Conservation (phyloP, 352 stramenopile species). For the Globisporangium echinulatum region DNA sequence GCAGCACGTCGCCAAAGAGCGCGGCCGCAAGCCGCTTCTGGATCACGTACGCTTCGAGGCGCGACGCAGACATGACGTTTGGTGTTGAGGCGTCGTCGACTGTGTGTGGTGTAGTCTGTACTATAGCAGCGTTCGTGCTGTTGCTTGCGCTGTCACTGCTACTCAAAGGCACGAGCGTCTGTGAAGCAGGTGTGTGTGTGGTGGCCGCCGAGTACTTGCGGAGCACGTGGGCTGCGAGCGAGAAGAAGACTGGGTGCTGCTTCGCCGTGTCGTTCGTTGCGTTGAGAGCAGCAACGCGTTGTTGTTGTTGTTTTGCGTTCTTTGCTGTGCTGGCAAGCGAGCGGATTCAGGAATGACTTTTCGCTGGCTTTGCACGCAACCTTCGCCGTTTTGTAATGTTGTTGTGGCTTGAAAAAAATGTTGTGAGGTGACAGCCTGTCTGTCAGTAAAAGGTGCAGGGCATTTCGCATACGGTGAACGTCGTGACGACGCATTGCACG, state of each 20-base stretch:
- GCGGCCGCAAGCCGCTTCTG: constrained; percentile 62
- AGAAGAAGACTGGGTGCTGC: constrained; percentile 10
- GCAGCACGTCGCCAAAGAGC: constrained; percentile 76
- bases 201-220: constrained; percentile 6
- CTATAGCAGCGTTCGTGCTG: neutral
- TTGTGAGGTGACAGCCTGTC: too few species aligned
- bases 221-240: constrained; percentile 11
- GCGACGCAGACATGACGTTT: constrained; percentile 20
- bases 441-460: too few species aligned
- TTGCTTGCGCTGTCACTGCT: neutral
- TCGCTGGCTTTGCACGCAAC: neutral
- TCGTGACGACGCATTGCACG: too few species aligned
- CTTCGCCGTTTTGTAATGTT: too few species aligned
- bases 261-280: constrained; percentile 1
- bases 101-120: neutral
- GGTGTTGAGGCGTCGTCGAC: neutral
- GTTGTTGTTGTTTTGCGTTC: neutral
- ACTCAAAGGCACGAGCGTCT: too few species aligned
- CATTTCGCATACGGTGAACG: too few species aligned
- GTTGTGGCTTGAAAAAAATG: too few species aligned
- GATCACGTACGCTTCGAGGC: constrained; percentile 81
- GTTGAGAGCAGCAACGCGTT: neutral
- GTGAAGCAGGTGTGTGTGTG: too few species aligned
- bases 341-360: neutral
- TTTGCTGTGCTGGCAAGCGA: neutral